Evolutionary conservation across 352 stramenopile species (phyloP), one percentile per base, ranked within the genome.

Genomic region (Aphanomyces cochlioides): DNA sequence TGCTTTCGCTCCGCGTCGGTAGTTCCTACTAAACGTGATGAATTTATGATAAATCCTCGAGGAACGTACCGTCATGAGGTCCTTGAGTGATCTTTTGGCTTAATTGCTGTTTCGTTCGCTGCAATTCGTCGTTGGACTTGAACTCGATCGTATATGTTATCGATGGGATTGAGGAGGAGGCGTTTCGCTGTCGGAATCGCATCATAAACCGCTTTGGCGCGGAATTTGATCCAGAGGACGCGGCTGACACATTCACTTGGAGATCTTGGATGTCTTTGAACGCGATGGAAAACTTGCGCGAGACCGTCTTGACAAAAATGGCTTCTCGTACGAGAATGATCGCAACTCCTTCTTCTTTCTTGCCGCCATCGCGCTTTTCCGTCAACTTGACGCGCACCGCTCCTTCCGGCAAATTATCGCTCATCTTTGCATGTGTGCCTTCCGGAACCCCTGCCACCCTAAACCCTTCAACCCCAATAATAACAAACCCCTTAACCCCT

Each of bases 1-100:
- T 93, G 85, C 74, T 95, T 93, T 74, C 91, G 92, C 76, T 95
- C 87, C 3, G 64, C 53, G 6, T 70, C 64, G 10, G 64, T 59
- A 28, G 40, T 61, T 37, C 53, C 64, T 70, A 61, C 6, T 5
- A 57, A 7, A 58, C 5, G 19, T 47, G 38, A 53, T 28, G 28
- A 28, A 28, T 28, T 28, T 28, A 28, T 28, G 28, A 28, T 28
- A 28, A 28, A 28, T 28, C 28, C 28, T 28, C 28, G 28, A 28
- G 28, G 28, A 28, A 28, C 28, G 28, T 28, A 28, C 28, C 28
- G 2, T 28, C 6, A 67, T 56, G 37, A 28, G 41, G 7, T 7
- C 13, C 19, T 41, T 13, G 28, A 8, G 47, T 56, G 10, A 70
- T 45, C 4, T 34, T 13, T 17, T 60, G 48, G 21, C 64, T 53